phyloP scores from a whole-genome alignment of 73 alveolate species.

The Paramecium caudatum region DNA sequence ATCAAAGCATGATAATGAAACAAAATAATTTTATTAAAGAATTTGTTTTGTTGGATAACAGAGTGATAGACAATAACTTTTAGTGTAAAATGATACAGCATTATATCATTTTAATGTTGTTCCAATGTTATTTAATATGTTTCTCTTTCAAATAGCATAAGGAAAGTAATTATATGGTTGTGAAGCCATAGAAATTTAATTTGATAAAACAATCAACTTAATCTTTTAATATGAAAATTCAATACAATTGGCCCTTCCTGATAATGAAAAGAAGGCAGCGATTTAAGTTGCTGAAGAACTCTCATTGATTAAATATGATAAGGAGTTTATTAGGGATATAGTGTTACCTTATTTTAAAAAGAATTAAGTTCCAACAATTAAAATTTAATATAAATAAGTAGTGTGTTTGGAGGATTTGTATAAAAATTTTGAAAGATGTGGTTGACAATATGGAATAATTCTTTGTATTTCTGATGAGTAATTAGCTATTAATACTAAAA shows the following conservation, averaged over 20 bases:
- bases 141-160: not conserved
- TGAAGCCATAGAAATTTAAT: not conserved
- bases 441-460: not conserved
- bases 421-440: not conserved
- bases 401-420: not conserved
- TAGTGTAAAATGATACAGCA: not conserved
- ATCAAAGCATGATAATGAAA: slow-evolving; percentile 2
- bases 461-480: not conserved
- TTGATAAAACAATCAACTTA: not conserved
- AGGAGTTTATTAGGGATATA: not conserved
- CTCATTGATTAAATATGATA: not conserved
- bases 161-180: slow-evolving; percentile 1
- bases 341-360: slow-evolving; percentile 42
- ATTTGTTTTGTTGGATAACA: slow-evolving; percentile 30
- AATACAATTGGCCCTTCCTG: not conserved
- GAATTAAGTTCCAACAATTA: not conserved
- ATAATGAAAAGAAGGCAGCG: not conserved
- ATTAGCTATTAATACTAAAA: slow-evolving; percentile 1
- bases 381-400: not conserved
- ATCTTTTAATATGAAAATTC: not conserved
- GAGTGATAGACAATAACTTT: not conserved
- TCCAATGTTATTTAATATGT: slow-evolving; percentile 30
- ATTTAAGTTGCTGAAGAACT: slow-evolving; percentile 14
- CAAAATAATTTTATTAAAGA: not conserved
- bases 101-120: not conserved